Percentiles rank a stretch among this genome's conserved stretches.
Evolutionary conservation across 495 filamentous ascomycete species (phyloP).

Genomic region (Paragyromitra xinjiangensis): DNA sequence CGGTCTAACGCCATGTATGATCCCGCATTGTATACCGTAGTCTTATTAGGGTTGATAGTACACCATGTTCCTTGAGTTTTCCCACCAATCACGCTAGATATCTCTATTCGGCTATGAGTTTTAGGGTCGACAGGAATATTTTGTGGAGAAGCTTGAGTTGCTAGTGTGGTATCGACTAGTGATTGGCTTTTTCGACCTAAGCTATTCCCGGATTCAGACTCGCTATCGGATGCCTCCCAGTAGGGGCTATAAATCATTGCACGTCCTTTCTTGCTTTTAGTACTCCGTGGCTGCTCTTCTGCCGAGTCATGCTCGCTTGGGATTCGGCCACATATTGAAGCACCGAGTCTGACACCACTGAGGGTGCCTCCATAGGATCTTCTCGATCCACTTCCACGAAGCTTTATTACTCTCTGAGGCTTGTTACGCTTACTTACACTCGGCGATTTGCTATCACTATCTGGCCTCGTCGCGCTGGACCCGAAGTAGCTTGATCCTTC

Average conservation of each 20-base stretch:
- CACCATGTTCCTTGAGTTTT: constrained; percentile 46
- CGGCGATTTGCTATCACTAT: not conserved
- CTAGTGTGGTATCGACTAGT: not conserved
- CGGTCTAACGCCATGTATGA: constrained; percentile 41
- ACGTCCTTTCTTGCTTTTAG: not conserved
- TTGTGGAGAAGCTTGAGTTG: not conserved
- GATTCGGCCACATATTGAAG: constrained; percentile 15
- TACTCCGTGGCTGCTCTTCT: constrained; percentile 10
- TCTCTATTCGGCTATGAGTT: constrained; percentile 38
- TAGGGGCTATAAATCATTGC: constrained; percentile 25
- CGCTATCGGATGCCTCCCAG: constrained; percentile 37
- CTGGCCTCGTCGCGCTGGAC: not conserved
- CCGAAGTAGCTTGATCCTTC: not conserved
- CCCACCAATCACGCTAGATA: constrained; percentile 42
- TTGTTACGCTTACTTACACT: not conserved
- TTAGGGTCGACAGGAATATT: constrained; percentile 30
- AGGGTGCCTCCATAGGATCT: constrained; percentile 34
- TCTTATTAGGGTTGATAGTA: constrained; percentile 25
- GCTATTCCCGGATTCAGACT: constrained; percentile 1
- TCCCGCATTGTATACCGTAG: constrained; percentile 29
- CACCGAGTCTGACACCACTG: constrained; percentile 23
- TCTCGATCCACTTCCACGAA: constrained; percentile 24
- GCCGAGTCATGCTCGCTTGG: not conserved
- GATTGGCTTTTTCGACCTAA: not conserved
- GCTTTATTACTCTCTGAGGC: not conserved